Evolutionary conservation across 768 basidiomycete species (phyloP).

Genomic region (Termitomyces sp.): DNA sequence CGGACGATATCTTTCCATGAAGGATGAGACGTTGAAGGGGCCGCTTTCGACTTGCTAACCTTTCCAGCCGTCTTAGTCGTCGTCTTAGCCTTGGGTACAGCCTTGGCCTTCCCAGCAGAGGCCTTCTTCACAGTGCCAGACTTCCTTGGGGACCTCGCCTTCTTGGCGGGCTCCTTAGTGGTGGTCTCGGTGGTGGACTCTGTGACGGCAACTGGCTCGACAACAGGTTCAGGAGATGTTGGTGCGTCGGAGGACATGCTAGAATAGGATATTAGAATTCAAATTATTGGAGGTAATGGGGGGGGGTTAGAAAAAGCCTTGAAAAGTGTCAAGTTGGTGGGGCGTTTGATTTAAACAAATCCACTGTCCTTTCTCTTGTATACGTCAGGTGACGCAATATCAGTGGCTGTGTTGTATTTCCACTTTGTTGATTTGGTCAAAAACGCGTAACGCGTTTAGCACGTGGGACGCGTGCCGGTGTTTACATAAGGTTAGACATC

Average conservation of each 20-base stretch:
- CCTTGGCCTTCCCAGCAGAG: slow-evolving; percentile 10
- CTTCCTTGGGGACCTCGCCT: slow-evolving; percentile 16
- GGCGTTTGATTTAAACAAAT: slow-evolving; percentile 23
- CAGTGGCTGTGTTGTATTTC: slow-evolving; percentile 37
- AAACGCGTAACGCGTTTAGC: slow-evolving; percentile 17
- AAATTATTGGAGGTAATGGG: neutral
- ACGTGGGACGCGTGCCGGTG: slow-evolving; percentile 12
- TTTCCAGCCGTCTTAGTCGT: slow-evolving; percentile 22
- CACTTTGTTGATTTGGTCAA: slow-evolving; percentile 28
- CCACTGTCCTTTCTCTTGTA: slow-evolving; percentile 5
- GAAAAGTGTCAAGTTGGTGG: slow-evolving; percentile 11
- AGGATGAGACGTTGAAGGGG: slow-evolving; percentile 29
- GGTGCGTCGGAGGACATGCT: slow-evolving; percentile 22
- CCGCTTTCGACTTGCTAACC: slow-evolving; percentile 19
- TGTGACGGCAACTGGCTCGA: slow-evolving; percentile 12
- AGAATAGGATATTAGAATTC: slow-evolving; percentile 5
- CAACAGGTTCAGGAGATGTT: slow-evolving; percentile 12
- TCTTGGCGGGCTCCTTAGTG: slow-evolving; percentile 13
- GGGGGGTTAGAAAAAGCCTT: slow-evolving; percentile 12
- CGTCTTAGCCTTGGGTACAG: slow-evolving; percentile 22
- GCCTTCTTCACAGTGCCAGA: slow-evolving; percentile 15
- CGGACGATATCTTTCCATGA: slow-evolving; percentile 54
- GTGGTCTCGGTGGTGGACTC: neutral
- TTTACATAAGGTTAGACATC: neutral
- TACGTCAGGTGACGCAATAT: slow-evolving; percentile 18